phyloP scores from a whole-genome alignment of 768 basidiomycete species.

The Tylopilus vinaceipallidus region DNA sequence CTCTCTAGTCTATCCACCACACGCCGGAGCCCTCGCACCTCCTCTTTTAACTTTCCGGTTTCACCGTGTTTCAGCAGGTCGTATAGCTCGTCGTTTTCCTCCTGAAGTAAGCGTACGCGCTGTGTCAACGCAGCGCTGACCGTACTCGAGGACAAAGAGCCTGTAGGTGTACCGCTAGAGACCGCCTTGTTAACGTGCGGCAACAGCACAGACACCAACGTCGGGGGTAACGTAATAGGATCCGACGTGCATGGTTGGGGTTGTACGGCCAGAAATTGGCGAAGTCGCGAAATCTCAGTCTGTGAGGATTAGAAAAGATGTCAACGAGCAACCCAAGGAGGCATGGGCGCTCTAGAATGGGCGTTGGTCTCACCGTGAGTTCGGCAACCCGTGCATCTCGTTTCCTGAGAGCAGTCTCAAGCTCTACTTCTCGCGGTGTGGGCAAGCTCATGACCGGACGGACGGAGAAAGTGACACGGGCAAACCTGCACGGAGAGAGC shows the following conservation, averaged over 20 bases:
- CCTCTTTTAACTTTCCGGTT: constrained; percentile 79
- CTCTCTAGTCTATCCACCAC: constrained; percentile 68
- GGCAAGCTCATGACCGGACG: constrained; percentile 61
- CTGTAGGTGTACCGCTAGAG: constrained; percentile 25
- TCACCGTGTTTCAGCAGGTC: constrained; percentile 70
- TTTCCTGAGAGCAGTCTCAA: constrained; percentile 74
- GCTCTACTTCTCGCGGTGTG: constrained; percentile 72
- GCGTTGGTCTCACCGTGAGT: constrained; percentile 57
- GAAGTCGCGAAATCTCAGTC: constrained; percentile 73
- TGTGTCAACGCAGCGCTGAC: constrained; percentile 76
- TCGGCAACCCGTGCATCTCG: constrained; percentile 71
- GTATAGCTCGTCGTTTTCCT: constrained; percentile 87
- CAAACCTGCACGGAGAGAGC: constrained; percentile 12
- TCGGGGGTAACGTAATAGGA: constrained; percentile 66
- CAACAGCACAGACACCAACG: constrained; percentile 64
- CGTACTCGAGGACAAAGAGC: constrained; percentile 46
- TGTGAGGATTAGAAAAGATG: constrained; percentile 29
- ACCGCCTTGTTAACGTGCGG: constrained; percentile 58
- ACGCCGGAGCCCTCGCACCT: constrained; percentile 66
- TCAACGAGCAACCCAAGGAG: constrained; percentile 18
- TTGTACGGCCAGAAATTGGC: constrained; percentile 61
- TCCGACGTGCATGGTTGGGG: constrained; percentile 58
- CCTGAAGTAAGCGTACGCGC: constrained; percentile 68
- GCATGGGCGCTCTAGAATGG: constrained; percentile 21
- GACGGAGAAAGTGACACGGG: constrained; percentile 11